Base-by-base conservation (phyloP, 352 stramenopile species). In the Thraustochytrium striatum region DNA sequence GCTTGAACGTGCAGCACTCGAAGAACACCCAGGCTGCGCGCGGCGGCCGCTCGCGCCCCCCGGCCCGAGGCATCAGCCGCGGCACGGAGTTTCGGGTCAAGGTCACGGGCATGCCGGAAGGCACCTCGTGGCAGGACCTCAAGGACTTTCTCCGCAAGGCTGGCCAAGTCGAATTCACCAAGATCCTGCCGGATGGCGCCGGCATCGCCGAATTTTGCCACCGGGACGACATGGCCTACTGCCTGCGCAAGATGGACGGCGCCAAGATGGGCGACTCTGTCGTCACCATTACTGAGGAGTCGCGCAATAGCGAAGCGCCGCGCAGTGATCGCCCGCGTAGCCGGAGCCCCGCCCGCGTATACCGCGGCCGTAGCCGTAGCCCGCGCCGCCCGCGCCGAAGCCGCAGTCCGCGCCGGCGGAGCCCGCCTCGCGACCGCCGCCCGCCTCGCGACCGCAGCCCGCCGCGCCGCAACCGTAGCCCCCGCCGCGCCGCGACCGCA, bases 1-100 rank as follows among this genome's bases (percentile, higher is more conserved):
- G 78, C 44, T 61, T 85, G 43, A 50, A 78, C 2, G 83, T 87
- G 32, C 80, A 87, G 80, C 81, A 85, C 41, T 43, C 79, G 2
- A 82, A 82, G 19, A 69, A 39, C 70, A 59, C 11, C n/a, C 36
- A 30, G 8, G 33, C 33, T 1, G 52, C 28, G n/a, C n/a, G 52
- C 28, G 25, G 35, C n/a, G 33, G 21, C 78, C n/a, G 39, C 28
- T 35, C 25, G 25, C 72, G 50, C 69, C 44, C 8, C 1, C 33
- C 55, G 21, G 3, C 8, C 9, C 13, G 58, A 47, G 9, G 28
- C 11, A 8, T 0, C 35, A 25, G 65, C 11, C 41, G 61, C 35
- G 28, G 57, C 19, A 50, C 38, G 28, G 72, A 81, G 25, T 81
- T 72, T 50, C 11, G 72, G 8, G 75, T 84, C n/a, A 33, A 72